Conservation (phyloP, 768 basidiomycete species). For the Termitomyces sp. region DNA sequence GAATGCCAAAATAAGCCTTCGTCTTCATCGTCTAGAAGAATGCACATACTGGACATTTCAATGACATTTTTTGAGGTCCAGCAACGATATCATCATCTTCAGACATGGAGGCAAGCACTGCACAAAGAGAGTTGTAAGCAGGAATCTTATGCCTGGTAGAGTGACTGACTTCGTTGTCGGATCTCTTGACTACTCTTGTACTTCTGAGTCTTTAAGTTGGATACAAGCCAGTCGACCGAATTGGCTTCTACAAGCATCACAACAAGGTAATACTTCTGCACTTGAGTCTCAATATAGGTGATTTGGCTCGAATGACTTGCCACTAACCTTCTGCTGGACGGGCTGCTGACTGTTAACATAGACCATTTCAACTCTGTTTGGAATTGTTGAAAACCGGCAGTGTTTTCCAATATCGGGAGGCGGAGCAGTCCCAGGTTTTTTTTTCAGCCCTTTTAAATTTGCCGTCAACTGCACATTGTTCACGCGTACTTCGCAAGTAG, state of each 20-base stretch:
- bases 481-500: conserved; percentile 86
- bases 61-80: conserved; percentile 82
- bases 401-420: conserved; percentile 63
- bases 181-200: conserved; percentile 60
- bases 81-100: conserved; percentile 92
- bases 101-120: conserved; percentile 52
- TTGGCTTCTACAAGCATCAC: conserved; percentile 82
- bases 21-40: background rate
- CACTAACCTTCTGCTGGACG: conserved; percentile 58
- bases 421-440: conserved; percentile 92
- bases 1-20: conserved; percentile 14
- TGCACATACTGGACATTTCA: conserved; percentile 85
- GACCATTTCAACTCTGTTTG: conserved; percentile 79
- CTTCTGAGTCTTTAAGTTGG: conserved; percentile 62
- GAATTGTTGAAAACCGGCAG: conserved; percentile 30
- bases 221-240: conserved; percentile 62
- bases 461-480: conserved; percentile 65
- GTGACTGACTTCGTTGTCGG: conserved; percentile 53
- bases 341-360: conserved; percentile 88
- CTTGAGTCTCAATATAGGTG: background rate
- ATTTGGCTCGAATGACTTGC: background rate
- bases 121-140: background rate
- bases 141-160: background rate
- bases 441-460: conserved; percentile 88
- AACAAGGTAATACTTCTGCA: conserved; percentile 80